Conservation (phyloP, 495 filamentous ascomycete genomes). For the Symbiotaphrina buchneri region DNA sequence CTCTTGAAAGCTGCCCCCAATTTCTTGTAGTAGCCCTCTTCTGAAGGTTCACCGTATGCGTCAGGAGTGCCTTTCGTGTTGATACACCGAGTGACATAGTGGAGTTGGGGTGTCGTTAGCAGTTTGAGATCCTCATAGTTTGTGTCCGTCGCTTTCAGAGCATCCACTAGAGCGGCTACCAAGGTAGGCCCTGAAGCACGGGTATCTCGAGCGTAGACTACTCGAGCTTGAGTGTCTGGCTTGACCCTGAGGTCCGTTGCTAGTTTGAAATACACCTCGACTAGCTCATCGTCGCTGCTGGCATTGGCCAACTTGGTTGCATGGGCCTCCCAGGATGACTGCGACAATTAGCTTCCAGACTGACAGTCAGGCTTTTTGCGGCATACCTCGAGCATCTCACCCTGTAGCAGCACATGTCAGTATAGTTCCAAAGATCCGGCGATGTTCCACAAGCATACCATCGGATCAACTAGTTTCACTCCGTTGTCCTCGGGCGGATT, state of each 20-base stretch:
- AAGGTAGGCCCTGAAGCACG: conserved; percentile 74
- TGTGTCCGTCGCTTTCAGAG: conserved; percentile 49
- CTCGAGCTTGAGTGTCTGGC: conserved; percentile 40
- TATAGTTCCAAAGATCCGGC: background rate
- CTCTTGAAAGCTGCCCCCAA: conserved; percentile 55
- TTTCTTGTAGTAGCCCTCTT: conserved; percentile 90
- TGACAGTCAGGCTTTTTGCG: conserved; percentile 3
- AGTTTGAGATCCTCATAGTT: conserved; percentile 62
- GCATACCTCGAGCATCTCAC: conserved; percentile 80
- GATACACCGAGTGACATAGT: conserved; percentile 85
- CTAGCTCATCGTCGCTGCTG: conserved; percentile 43
- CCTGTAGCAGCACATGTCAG: conserved; percentile 18
- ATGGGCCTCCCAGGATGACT: conserved; percentile 69
- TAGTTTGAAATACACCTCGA: conserved; percentile 51
- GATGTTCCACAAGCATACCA: conserved; percentile 41
- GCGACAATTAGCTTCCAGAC: conserved; percentile 5
- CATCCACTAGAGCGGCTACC: conserved; percentile 50
- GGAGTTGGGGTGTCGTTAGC: conserved; percentile 86
- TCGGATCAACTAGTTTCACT: conserved; percentile 92
- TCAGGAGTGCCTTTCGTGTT: conserved; percentile 70
- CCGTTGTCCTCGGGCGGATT: conserved; percentile 95
- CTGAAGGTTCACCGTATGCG: conserved; percentile 70
- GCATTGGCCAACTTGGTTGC: conserved; percentile 78
- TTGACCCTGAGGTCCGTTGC: conserved; percentile 53
- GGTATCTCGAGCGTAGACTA: conserved; percentile 84